A percentile compares a stretch with the other conserved stretches of the same genome.
phyloP scores from a whole-genome alignment of 495 filamentous ascomycete species.

The Endocarpon pusillum region DNA sequence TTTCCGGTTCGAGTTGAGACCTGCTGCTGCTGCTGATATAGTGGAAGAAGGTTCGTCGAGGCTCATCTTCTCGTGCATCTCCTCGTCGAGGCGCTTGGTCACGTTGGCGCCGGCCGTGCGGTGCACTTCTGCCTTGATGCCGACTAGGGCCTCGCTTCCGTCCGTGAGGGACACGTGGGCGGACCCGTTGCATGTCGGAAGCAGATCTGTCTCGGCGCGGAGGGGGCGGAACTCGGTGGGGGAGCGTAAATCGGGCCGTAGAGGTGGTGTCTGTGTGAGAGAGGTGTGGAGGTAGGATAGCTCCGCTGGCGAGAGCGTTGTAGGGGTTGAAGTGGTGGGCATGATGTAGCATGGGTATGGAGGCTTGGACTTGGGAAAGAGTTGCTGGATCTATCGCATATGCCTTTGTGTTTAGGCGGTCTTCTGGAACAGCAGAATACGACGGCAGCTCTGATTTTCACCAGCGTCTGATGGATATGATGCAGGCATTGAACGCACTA shows the following conservation, averaged over 20 bases:
- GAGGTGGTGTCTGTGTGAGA: slow-evolving; percentile 51
- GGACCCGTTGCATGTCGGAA: slow-evolving; percentile 79
- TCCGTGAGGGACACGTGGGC: slow-evolving; percentile 88
- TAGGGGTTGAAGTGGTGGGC: slow-evolving; percentile 29
- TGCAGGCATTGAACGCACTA: no score
- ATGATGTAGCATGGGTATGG: slow-evolving; percentile 26
- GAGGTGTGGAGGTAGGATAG: slow-evolving; percentile 90
- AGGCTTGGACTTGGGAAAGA: no score
- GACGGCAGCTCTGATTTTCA: no score
- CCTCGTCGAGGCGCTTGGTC: slow-evolving; percentile 15
- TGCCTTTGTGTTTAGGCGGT: no score
- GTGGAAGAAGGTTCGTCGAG: no score
- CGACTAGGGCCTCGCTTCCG: slow-evolving; percentile 87
- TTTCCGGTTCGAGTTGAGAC: neutral
- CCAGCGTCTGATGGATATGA: no score
- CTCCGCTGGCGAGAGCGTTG: slow-evolving; percentile 86
- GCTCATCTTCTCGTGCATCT: slow-evolving; percentile 10
- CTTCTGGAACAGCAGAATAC: no score
- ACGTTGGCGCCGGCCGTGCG: slow-evolving; percentile 27
- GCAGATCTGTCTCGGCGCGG: slow-evolving; percentile 71
- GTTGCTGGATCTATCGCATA: no score
- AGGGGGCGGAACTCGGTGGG: slow-evolving; percentile 81
- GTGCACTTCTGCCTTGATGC: slow-evolving; percentile 87
- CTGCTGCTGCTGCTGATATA: no score
- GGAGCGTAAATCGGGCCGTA: slow-evolving; percentile 75